These are phyloP conservation scores for Solanum gracilifrons DNA, from an alignment of 257 asterid genomes.

Conservation along the genomic window DNA sequence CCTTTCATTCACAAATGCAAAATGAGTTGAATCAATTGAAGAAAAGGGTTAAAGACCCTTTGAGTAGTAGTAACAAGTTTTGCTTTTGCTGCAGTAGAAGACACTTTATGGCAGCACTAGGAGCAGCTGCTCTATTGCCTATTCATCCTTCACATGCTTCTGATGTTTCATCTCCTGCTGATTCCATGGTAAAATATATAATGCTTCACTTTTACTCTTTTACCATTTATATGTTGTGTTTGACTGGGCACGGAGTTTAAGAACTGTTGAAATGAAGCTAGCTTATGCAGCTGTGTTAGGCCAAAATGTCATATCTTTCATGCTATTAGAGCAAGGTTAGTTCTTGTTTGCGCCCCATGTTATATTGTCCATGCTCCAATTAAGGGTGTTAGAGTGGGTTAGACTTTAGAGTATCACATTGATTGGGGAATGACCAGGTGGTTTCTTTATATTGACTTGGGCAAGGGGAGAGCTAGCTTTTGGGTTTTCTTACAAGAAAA, in stretches of 20 bases:
- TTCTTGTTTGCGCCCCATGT: neutral
- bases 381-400: neutral
- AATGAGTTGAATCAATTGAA: neutral
- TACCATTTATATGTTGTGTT: neutral
- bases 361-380: neutral
- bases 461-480: neutral
- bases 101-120: slow-evolving; percentile 35
- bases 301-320: neutral
- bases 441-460: neutral
- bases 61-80: neutral
- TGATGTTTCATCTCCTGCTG: slow-evolving; percentile 15
- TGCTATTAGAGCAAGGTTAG: neutral
- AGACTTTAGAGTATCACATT: neutral
- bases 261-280: neutral
- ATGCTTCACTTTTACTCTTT: neutral
- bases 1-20: neutral
- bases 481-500: neutral
- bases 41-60: neutral
- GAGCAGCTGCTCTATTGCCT: slow-evolving; percentile 30
- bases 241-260: neutral
- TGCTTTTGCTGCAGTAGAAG: slow-evolving; percentile 55
- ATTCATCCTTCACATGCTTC: slow-evolving; percentile 34
- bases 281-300: neutral
- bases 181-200: slow-evolving; percentile 28
- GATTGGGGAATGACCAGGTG: neutral